phyloP scores from a whole-genome alignment of 139 green algal species.

The Chlamydomonas incerta region DNA sequence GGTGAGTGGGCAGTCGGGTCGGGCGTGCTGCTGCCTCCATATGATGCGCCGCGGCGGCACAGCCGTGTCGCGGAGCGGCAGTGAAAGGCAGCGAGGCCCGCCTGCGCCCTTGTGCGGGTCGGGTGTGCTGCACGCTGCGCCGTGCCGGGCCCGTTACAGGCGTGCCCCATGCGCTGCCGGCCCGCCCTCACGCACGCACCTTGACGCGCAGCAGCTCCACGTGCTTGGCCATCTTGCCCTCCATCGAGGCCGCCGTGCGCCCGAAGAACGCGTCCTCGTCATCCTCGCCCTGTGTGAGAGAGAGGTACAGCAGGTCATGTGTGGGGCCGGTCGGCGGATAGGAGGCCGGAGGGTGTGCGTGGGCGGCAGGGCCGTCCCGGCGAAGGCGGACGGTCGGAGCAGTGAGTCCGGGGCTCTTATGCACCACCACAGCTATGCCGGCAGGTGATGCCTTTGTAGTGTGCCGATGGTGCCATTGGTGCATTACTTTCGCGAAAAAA shows the following conservation, averaged over 20 bases:
- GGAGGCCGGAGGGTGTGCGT: background rate
- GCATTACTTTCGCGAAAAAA: background rate
- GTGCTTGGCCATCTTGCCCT: constrained; percentile 72
- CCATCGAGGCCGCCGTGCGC: constrained; percentile 7
- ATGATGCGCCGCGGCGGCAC: too few species aligned
- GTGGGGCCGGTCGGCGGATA: background rate
- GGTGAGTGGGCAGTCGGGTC: too few species aligned
- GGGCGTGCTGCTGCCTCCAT: too few species aligned
- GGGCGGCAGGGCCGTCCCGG: too few species aligned
- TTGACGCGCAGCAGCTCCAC: constrained; percentile 90
- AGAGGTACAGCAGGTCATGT: background rate
- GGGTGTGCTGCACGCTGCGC: too few species aligned
- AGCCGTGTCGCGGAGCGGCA: too few species aligned
- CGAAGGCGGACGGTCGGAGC: background rate
- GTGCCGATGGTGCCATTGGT: background rate
- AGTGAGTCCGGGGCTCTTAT: background rate
- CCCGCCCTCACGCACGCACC: constrained; percentile 43
- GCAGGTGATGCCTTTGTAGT: background rate
- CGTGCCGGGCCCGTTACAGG: too few species aligned
- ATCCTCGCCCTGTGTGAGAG: background rate
- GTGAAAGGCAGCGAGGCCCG: too few species aligned
- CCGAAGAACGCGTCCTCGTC: constrained; percentile 46
- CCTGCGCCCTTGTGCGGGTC: too few species aligned
- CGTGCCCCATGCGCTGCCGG: too few species aligned
- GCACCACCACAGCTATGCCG: background rate